These are phyloP conservation scores for Aspergillus floridensis DNA, from an alignment of 2,329 filamentous ascomycete genomes.

Conservation along the genomic window DNA sequence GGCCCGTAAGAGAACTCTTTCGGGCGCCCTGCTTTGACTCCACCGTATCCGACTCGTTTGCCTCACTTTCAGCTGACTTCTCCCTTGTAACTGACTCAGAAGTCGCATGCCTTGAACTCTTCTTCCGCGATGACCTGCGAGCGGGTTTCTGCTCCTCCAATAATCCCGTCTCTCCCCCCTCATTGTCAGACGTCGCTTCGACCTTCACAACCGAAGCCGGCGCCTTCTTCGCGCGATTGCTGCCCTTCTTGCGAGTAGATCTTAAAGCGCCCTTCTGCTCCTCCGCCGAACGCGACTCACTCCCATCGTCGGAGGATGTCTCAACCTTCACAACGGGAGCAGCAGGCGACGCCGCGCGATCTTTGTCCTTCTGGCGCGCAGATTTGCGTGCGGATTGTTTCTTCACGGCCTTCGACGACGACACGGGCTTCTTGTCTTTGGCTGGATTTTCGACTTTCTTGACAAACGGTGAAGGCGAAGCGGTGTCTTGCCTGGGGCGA, in stretches of 20 bases:
- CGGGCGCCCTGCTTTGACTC: background rate
- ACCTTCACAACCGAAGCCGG: constrained; percentile 9
- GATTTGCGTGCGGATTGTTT: background rate
- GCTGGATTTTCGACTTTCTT: background rate
- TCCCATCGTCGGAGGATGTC: background rate
- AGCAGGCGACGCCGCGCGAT: background rate
- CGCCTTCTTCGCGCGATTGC: background rate
- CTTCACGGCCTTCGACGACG: background rate
- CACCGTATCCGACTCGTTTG: background rate
- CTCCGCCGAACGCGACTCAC: too few relatives aligned
- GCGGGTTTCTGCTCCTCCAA: background rate
- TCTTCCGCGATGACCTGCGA: constrained; percentile 4
- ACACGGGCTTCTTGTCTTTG: background rate
- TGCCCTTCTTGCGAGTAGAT: too few relatives aligned
- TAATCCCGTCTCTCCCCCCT: background rate
- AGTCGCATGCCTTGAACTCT: background rate
- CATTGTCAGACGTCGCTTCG: constrained; percentile 4
- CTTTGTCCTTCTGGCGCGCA: background rate
- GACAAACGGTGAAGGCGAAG: background rate
- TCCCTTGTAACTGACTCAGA: background rate
- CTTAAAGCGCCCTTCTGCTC: too few relatives aligned
- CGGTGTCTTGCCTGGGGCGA: constrained; percentile 6
- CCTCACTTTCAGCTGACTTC: background rate
- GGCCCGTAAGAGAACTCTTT: too few relatives aligned
- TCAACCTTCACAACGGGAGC: background rate